Evolutionary conservation across 1,284 basidiomycete genomes (phyloP), one percentile per base, ranked within the genome.

Genomic region (Malassezia dermatis): DNA sequence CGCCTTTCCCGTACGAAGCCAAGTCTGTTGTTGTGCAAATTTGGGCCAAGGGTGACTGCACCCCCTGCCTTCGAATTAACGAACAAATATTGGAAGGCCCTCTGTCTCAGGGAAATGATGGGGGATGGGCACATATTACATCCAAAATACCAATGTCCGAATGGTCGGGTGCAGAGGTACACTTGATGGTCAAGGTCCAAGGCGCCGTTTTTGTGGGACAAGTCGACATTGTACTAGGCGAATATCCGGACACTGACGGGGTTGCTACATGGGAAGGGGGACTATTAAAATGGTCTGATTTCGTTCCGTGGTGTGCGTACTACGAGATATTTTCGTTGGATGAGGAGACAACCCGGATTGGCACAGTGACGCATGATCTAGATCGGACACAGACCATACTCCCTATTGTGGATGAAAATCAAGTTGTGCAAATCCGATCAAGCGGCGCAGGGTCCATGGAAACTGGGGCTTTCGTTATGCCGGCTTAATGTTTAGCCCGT

Each of bases 211-310:
- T 24, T 17, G 35, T 48, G 8, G 46, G 46, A 26, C 46, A 48
- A 23, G 35, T 48, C n/a, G 46, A 48, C 15, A 28, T 48, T 19
- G 27, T 28, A 23, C 44, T 32, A 4, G 30, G 28, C 10, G 32
- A 48, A 4, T 8, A 48, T 12, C 21, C 35, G 10, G 34, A 21
- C 31, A 19, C 8, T 24, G 50, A 47, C 10, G 45, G 37, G 10
- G 3, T 10, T 10, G 37, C 50, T 8, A 49, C 28, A 31, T 42
- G 43, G 21, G 19, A 28, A 26, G 31, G 37, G n/a, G 44, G 35
- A 3, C 11, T 44, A 10, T 39, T 55, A 10, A 23, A n/a, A 41
- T 61, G 60, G 60, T 37, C 48, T 8, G 56, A 58, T 24, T 56
- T 59, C 24, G 47, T 51, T 1, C 53, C 60, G 1, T 45, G 43